Evolutionary conservation across 768 basidiomycete genomes (phyloP), one percentile per base, ranked within the genome.

Genomic region (Cytidiella melzeri): DNA sequence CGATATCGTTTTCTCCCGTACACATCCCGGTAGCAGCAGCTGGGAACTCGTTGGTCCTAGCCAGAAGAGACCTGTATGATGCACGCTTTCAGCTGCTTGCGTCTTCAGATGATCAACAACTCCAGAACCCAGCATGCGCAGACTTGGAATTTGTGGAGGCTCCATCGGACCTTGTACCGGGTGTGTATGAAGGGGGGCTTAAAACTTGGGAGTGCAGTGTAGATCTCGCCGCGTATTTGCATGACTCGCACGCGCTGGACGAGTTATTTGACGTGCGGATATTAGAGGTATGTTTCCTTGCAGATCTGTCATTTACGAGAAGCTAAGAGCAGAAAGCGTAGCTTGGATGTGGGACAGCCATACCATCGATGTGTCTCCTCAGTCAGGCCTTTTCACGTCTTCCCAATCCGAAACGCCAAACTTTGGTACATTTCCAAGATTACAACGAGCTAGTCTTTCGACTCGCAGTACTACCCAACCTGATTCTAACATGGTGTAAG

Each of bases 141-240:
- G 75, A 75, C 0, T 69, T 86, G 0, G 71, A 74, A 11, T 90
- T 86, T 50, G 70, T 95, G 15, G 86, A 92, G 55, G 80, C 84
- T 1, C 87, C 87, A 0, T 91, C 92, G 0, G 95, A 98, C 66
- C 78, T 99, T 12, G 80, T 97, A 3, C 87, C 92, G 2, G 84
- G 92, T 1, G 74, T 92, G 0, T 98, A 99, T 57, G 95, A 99
- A 68, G 95, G 95, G 19, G 95, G 95, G 4, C 64, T 98, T 45
- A 97, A 98, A 67, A 97, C 93, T 1, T 99, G 95, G 95, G 95
- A 99, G 64, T 95, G 92, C 56, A 87, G 89, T 42, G 67, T 93
- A 12, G 95, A 98, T 64, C 72, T 98, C 2, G 88, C 87, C 0
- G 73, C 79, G 27, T 85, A 83, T 56, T 69, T 89, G 11, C 9